A percentile compares a stretch with the other conserved stretches of the same genome.
Evolutionary conservation across 345 rosid species (phyloP).

Genomic region (Eucalyptus melliodora): DNA sequence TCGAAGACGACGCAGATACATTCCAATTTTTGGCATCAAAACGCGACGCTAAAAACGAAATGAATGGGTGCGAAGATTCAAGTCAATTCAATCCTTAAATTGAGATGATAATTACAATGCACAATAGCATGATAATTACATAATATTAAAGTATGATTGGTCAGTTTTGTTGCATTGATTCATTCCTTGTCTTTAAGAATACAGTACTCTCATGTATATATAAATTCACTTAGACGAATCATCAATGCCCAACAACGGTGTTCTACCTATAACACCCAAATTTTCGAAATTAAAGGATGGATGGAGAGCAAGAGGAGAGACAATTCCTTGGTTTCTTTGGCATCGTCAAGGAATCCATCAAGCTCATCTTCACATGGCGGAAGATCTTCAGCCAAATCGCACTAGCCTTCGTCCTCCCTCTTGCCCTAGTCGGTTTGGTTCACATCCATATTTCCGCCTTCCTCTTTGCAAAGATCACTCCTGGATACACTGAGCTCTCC

Average conservation of each 20-base stretch:
- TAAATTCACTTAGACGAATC: background rate
- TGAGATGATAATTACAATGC: background rate
- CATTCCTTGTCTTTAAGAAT: background rate
- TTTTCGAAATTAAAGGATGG: constrained; percentile 6
- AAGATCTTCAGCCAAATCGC: constrained; percentile 36
- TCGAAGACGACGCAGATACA: background rate
- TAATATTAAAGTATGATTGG: background rate
- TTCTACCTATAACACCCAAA: background rate
- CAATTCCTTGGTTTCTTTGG: constrained; percentile 33
- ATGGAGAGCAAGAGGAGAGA: constrained; percentile 37
- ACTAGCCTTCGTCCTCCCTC: constrained; percentile 32
- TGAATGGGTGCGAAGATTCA: too few relatives aligned
- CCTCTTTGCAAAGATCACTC: constrained; percentile 5
- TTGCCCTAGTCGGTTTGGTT: constrained; percentile 20
- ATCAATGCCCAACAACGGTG: background rate
- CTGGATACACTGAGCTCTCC: background rate
- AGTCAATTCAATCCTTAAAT: too few relatives aligned
- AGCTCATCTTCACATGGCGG: constrained; percentile 28
- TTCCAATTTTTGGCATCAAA: background rate
- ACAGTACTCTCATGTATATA: background rate
- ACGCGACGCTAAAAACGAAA: too few relatives aligned
- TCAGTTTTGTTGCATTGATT: background rate
- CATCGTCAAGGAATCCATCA: constrained; percentile 27
- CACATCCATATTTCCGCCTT: constrained; percentile 19
- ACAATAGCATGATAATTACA: background rate